phyloP scores from a whole-genome alignment of 139 green algal species.

The Pedinophyceae sp. region DNA sequence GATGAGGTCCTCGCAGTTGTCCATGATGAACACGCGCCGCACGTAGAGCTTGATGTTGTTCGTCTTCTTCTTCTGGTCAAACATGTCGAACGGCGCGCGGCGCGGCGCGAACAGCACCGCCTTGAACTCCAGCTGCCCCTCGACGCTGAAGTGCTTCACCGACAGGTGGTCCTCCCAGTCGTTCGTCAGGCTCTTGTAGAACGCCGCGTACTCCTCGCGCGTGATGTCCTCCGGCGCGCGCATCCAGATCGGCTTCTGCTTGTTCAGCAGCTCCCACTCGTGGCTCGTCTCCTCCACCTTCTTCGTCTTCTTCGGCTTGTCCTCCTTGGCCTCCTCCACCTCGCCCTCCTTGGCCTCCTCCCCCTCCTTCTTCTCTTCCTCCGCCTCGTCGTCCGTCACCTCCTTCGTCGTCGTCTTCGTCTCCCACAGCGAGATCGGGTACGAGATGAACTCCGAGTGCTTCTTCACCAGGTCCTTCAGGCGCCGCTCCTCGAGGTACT shows the following conservation, averaged over 20 bases:
- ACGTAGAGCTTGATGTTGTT: constrained; percentile 99
- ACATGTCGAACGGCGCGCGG: constrained; percentile 98
- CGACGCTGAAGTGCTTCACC: constrained; percentile 93
- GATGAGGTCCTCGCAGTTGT: constrained; percentile 99
- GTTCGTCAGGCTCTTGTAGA: constrained; percentile 97
- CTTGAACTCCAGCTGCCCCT: constrained; percentile 99
- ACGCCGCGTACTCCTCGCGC: constrained; percentile 74
- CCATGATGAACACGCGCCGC: constrained; percentile 99
- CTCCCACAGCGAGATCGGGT: constrained; percentile 93
- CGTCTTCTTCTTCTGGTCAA: constrained; percentile 83
- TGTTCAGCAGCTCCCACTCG: constrained; percentile 98
- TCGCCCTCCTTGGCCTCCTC: constrained; percentile 31
- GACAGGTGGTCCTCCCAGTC: constrained; percentile 97
- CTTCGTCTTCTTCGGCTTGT: constrained; percentile 18
- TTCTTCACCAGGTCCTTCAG: constrained; percentile 99
- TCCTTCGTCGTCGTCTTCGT: constrained; percentile 98
- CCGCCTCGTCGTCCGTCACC: constrained; percentile 71
- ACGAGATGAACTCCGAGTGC: constrained; percentile 99
- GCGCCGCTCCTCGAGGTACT: constrained; percentile 96
- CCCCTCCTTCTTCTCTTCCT: constrained; percentile 51
- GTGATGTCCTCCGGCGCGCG: constrained; percentile 90
- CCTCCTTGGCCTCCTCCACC: constrained; percentile 58
- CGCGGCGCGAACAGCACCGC: constrained; percentile 76
- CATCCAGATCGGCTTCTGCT: constrained; percentile 99
- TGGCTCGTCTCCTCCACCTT: constrained; percentile 92